Base-by-base conservation (phyloP, 305 asterid species). In the Solanum chacoense region DNA sequence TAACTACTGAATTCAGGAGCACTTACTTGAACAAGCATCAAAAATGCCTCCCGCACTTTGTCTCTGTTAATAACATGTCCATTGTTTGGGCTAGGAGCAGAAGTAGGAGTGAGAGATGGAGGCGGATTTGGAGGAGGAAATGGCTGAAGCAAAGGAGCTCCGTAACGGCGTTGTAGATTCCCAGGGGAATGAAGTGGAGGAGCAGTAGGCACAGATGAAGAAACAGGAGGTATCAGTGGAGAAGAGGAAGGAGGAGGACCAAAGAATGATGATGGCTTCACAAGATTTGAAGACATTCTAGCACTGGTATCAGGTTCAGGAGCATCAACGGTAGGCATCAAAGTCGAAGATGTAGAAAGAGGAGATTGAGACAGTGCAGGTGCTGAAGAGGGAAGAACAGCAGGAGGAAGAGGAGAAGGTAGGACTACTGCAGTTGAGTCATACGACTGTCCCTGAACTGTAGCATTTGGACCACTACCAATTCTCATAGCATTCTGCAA, bases 121-220 rank as follows among this genome's bases (percentile, higher is more conserved):
- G 98, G 98, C 20, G 96, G 98, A 16, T 94, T 92, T 2, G 97
- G 97, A 34, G 98, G 98, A 88, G 98, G 98, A 88, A 93, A 94
- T 45, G 98, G 95, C 91, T 93, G 98, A 86, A 95, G 96, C 89
- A 94, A 89, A 87, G 98, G 98, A 76, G 94, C 89, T 85, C 98
- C 96, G 81, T 93, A 91, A n/a, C 92, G 94, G 65, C 94, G 93
- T 90, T 92, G 96, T 18, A 92, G 71, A 90, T 89, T 90, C 42
- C 86, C 92, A 80, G 69, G 69, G 74, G 94, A 92, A 87, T 94
- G 89, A 90, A 92, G 91, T 77, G 93, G 90, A 81, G 96, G 95
- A 90, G 98, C 93, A 28, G 93, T 94, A 89, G 96, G 89, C 87
- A 93, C 93, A 83, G 91, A 77, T 86, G 95, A 87, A 90, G 94